Evolutionary conservation across 2,329 filamentous ascomycete species (phyloP).

Genomic region (Hymenoscyphus salicellus): DNA sequence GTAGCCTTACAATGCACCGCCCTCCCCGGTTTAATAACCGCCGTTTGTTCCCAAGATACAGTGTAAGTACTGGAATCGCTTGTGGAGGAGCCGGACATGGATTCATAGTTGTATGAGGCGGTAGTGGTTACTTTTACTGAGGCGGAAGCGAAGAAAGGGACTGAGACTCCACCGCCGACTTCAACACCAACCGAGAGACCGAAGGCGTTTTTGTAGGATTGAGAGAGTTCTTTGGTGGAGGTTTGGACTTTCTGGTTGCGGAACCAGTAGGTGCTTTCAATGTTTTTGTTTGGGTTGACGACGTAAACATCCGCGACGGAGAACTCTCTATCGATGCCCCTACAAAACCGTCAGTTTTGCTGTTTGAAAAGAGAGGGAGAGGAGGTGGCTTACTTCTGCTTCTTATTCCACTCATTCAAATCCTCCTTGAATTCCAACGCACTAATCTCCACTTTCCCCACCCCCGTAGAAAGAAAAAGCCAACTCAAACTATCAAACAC

Average conservation of each 20-base stretch:
- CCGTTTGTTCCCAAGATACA: too few species aligned
- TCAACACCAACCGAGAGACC: background rate
- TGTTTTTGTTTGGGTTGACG: background rate
- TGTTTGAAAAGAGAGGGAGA: background rate
- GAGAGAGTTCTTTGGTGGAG: background rate
- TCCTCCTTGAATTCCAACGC: background rate
- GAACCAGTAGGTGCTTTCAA: background rate
- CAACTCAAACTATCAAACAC: background rate
- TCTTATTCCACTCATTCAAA: background rate
- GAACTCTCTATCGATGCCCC: background rate
- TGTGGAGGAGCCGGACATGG: background rate
- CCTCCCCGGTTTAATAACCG: too few species aligned
- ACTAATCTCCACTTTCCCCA: background rate
- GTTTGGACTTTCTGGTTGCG: background rate
- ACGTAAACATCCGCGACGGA: background rate
- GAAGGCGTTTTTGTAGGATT: background rate
- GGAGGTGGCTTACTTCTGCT: background rate
- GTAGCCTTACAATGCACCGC: too few species aligned
- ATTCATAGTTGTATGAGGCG: background rate
- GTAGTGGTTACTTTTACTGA: background rate
- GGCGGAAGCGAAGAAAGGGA: background rate
- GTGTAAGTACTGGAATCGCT: too few species aligned
- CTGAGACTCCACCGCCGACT: background rate
- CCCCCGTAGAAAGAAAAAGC: background rate
- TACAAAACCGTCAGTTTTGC: too few species aligned